These are phyloP conservation scores for Cladorrhinum sp. DNA, from an alignment of 2,329 filamentous ascomycete species.

Conservation along the genomic window DNA sequence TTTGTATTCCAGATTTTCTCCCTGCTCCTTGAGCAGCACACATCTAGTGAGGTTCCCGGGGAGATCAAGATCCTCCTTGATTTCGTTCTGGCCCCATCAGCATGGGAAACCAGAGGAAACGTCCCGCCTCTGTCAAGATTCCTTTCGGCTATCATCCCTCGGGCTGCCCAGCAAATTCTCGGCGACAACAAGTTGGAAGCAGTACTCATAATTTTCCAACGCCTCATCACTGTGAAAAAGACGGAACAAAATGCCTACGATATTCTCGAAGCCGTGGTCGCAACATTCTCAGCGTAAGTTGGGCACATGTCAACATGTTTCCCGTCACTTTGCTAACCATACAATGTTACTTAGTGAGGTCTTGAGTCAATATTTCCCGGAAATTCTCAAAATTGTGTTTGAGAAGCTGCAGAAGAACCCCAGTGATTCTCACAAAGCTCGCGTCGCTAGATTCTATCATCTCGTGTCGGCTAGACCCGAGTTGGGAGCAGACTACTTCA, in stretches of 20 bases:
- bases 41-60: conserved; percentile 70
- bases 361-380: conserved; percentile 73
- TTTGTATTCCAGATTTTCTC: conserved; percentile 96
- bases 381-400: conserved; percentile 79
- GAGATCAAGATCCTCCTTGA: conserved; percentile 77
- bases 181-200: conserved; percentile 79
- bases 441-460: conserved; percentile 94
- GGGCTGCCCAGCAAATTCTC: conserved; percentile 69
- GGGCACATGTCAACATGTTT: background rate
- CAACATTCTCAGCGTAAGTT: conserved; percentile 67
- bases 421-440: conserved; percentile 76
- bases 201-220: conserved; percentile 94
- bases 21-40: conserved; percentile 82
- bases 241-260: conserved; percentile 88
- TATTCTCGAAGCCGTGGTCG: conserved; percentile 76
- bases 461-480: conserved; percentile 72
- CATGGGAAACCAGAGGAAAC: conserved; percentile 93
- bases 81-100: conserved; percentile 72
- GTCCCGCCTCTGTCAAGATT: conserved; percentile 87
- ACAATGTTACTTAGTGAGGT: conserved; percentile 45
- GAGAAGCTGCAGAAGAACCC: conserved; percentile 66
- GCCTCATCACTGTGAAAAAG: conserved; percentile 74
- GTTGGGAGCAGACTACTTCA: conserved; percentile 90
- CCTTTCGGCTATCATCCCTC: conserved; percentile 77
- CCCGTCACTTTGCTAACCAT: conserved; percentile 3